Base-by-base conservation (phyloP, 305 asterid genomes). In the Fraxinus nigra region DNA sequence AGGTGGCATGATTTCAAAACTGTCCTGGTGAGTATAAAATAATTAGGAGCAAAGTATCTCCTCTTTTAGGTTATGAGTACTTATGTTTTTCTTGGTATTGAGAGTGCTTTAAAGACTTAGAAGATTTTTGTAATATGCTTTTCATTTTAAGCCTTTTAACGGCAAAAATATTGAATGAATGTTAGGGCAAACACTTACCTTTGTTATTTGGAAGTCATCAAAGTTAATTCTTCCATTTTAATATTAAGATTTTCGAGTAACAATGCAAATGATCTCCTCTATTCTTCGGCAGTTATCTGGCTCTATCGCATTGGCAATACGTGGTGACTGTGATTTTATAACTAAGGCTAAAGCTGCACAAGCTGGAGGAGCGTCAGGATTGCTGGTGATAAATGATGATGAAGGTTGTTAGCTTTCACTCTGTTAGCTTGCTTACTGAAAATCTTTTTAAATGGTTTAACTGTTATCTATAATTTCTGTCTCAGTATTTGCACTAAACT, bases 291-390 rank as follows among this genome's bases (percentile, higher is more conserved):
- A 96, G 98, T 72, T 90, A 86, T 84, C 91, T 80, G 98, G 97
- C 84, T 82, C 89, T 78, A 88, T 96, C 83, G 92, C 91, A 35
- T 78, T 96, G 86, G 97, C 87, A 67, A 46, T 85, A 61, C 98
- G 99, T 18, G 99, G 99, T 87, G 98, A 91, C 69, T 96, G 99
- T 82, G 91, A 85, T 81, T 96, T 96, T 87, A 82, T 92, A 40
- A 86, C 87, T 65, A 96, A 96, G 90, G 99, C 99, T 82, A 78
- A 82, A 82, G 82, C 89, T 70, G 98, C 98, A 61, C 95, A 94
- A 91, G 93, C 87, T 74, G 93, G 89, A 82, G 98, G 95, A 73
- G 98, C 99, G 67, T 82, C 89, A 8, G 98, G 91, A 79, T 82
- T 96, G 86, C 85, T 94, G 85, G 87, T 96, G 87, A 89, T 96